Conservation (phyloP, 352 stramenopile genomes). For the Pythium folliculosum region DNA sequence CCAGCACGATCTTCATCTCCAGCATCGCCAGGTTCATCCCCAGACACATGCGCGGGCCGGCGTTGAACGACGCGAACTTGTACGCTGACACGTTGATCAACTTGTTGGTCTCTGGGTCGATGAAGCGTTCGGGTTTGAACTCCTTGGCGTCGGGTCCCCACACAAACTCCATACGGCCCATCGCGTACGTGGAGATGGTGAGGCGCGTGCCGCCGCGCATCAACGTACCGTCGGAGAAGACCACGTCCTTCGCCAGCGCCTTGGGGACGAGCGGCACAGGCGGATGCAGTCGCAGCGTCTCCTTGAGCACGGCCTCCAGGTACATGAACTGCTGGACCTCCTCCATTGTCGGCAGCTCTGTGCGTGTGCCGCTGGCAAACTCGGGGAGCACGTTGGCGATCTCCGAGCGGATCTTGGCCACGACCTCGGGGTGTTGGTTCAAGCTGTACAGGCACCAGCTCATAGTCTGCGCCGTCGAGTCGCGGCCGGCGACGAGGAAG, state of each 20-base stretch:
- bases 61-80: slow-evolving; percentile 53
- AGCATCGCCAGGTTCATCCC: slow-evolving; percentile 69
- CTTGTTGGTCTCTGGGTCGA: slow-evolving; percentile 23
- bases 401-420: slow-evolving; percentile 14
- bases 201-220: slow-evolving; percentile 30
- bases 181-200: slow-evolving; percentile 32
- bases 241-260: slow-evolving; percentile 28
- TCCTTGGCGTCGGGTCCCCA: slow-evolving; percentile 35
- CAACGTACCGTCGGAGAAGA: slow-evolving; percentile 40
- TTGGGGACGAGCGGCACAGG: slow-evolving; percentile 42
- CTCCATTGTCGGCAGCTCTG: slow-evolving; percentile 13
- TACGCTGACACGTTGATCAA: slow-evolving; percentile 34
- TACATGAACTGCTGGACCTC: slow-evolving; percentile 24
- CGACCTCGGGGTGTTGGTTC: neutral
- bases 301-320: slow-evolving; percentile 31
- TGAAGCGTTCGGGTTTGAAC: slow-evolving; percentile 38
- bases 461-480: slow-evolving; percentile 70
- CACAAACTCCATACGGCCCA: slow-evolving; percentile 31
- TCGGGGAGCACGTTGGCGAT: neutral
- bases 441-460: slow-evolving; percentile 66
- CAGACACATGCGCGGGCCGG: slow-evolving; percentile 47
- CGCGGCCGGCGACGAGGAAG: slow-evolving; percentile 73
- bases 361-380: neutral
- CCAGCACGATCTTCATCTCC: slow-evolving; percentile 75
- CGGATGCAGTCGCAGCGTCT: slow-evolving; percentile 44